Base-by-base conservation (phyloP, 2,329 filamentous ascomycete species). In the Chaetoscypha palmicola region DNA sequence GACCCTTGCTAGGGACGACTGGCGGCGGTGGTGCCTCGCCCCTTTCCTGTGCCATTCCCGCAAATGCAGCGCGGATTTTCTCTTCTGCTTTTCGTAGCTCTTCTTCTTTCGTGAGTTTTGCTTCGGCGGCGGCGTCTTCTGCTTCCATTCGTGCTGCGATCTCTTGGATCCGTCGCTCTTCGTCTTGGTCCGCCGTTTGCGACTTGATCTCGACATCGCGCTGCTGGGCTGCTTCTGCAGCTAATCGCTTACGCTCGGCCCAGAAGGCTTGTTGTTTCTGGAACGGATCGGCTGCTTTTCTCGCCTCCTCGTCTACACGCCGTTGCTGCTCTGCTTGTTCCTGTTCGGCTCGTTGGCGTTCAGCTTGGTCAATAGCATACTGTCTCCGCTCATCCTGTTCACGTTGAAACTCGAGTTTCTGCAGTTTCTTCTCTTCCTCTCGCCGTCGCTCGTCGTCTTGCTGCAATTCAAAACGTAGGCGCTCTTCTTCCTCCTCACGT, bases 41-140 rank as follows among this genome's bases (percentile, higher is more conserved):
- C 14, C 42, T 35, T 26, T 45, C 36, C 16, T 40, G 19, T 7
- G 42, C 42, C 17, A 45, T 19, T n/a, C 42, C 42, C 12, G 42
- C 37, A 21, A 45, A 45, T 19, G 42, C 42, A 16, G 42, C 42
- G 7, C 30, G 26, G 28, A 45, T 45, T 22, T 45, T 45, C 22
- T 39, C 42, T 24, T 45, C 42, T 9, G 42, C 42, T 34, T 45
- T 45, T 16, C 20, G 14, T 17, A 45, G 17, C 23, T 45, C 28
- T 24, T 14, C 20, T 23, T 45, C 28, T 26, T 45, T 45, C 12
- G 21, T 17, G 11, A 23, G 36, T 19, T 42, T 31, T 14, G 32
- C 39, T 5, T 32, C 26, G 11, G 17, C 26, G 11, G 37, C 41
- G n/a, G 37, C 41, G 12, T 39, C 41, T 14, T 38, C 36, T 19